Evolutionary conservation across 306 rosid species (phyloP), one percentile per base, ranked within the genome.

Genomic region (Lathyrus aphaca): DNA sequence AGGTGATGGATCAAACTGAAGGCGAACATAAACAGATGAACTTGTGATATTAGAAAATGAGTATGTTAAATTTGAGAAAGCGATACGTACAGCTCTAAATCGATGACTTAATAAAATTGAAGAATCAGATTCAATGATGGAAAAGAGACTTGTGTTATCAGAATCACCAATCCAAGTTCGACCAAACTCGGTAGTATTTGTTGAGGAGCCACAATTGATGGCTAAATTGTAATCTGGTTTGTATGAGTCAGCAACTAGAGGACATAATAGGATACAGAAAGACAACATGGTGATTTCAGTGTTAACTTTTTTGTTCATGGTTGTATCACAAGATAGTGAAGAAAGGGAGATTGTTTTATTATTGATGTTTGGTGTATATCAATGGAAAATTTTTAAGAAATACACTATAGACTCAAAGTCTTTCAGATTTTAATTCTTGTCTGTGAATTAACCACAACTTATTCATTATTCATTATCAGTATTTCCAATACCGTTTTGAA

Each of bases 21-120:
- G 74, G 6, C 85, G 73, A 57, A 85, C 9, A 21, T 83, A 83
- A 50, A 81, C 75, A 1, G 74, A 79, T 27, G 76, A 82, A 1
- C n/a, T 7, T 0, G 37, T 43, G 5, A 74, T 19, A 0, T 0
- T 1, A 21, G 73, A 63, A 2, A 85, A 45, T 0, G 71, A 76
- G 58, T 48, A 76, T 5, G 75, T 68, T 62, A 76, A 76, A 13
- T 27, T 8, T 0, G 51, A 61, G 3, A 2, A 17, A 12, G 69
- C 69, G 3, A 76, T 0, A 8, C 80, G 80, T 9, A 71, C 80
- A 0, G 61, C n/a, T n/a, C n/a, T n/a, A n/a, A n/a, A n/a, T n/a
- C n/a, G n/a, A n/a, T n/a, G n/a, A n/a, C n/a, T n/a, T n/a, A n/a
- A n/a, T n/a, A n/a, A n/a, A n/a, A n/a, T n/a, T n/a, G n/a, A n/a